Base-by-base conservation (phyloP, 2,329 filamentous ascomycete genomes). In the Talaromyces sp. region DNA sequence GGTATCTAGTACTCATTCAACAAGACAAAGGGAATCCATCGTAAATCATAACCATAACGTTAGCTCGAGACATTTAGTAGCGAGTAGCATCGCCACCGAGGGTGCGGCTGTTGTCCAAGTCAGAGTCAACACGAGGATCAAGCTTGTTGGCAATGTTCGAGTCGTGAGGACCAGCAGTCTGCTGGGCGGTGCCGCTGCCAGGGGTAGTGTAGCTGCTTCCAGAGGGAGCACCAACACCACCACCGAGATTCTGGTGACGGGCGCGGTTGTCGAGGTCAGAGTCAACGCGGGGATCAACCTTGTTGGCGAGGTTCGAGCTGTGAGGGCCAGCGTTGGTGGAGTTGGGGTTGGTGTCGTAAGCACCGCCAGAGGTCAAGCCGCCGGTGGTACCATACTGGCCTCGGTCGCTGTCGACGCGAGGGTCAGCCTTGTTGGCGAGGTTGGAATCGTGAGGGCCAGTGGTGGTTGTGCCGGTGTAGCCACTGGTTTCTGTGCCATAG, bases 41-140 rank as follows among this genome's bases (percentile, higher is more conserved):
- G 10, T 54, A 19, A 54, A 22, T 54, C 50, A 19, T 54, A 31
- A 35, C 31, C 13, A 39, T 13, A 6, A 22, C 52, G 22, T 10
- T 16, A 13, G 9, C 52, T 6, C 1, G 27, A 11, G 33, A 2
- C 33, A 10, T 22, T 58, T 54, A 66, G 37, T 52, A 63, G 16
- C 60, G 54, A 60, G 64, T 66, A 7, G 54, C 35, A n/a, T 66
- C 41, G 16, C 56, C 45, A 33, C 60, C 64, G 19, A 66, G n/a
- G n/a, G 62, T 65, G 27, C 67, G 58, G n/a, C 62, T 68, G 41
- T 63, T 67, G 47, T 69, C 81, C 11, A 81, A 75, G 70, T 86
- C 82, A 48, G 80, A 82, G 71, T 86, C 83, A 52, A 85, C 75
- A n/a, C 83, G 78, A n/a, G 83, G 83, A 69, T 86, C 84, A 8